Percentiles rank a stretch among this genome's conserved stretches.
These are phyloP conservation scores for Trichosporon sp. DNA, from an alignment of 1,284 basidiomycete species.

Conservation along the genomic window DNA sequence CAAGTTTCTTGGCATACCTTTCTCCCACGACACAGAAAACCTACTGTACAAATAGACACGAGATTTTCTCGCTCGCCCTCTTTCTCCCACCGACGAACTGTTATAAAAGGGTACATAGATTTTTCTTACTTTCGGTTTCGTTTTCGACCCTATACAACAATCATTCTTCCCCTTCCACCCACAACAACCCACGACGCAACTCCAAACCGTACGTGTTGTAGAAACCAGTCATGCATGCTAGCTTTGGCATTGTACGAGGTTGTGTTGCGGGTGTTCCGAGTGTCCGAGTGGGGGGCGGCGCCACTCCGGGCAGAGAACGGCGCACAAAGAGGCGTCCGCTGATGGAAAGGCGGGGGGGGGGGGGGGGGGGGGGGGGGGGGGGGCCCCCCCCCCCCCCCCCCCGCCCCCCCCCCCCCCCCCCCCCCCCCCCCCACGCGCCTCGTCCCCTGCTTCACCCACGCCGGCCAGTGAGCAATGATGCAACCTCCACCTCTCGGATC, in stretches of 20 bases:
- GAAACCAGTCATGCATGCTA: background rate
- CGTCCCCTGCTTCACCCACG: background rate
- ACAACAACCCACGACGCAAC: background rate
- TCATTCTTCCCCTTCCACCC: background rate
- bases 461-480: background rate
- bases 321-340: no score
- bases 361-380: background rate
- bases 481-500: slow-evolving; percentile 14
- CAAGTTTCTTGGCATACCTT: background rate
- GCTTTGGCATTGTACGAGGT: background rate
- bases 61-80: background rate
- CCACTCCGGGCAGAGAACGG: no score
- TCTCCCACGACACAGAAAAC: background rate
- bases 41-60: slow-evolving; percentile 7
- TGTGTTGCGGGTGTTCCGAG: background rate
- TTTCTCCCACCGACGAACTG: background rate
- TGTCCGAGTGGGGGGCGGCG: no score
- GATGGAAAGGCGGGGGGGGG: background rate
- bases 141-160: background rate
- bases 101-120: slow-evolving; percentile 6
- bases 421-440: no score
- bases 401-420: no score
- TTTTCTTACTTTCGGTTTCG: background rate
- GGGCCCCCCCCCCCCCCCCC: no score
- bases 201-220: background rate